phyloP scores from a whole-genome alignment of 2,329 filamentous ascomycete genomes.

The Xylariaceae sp. region DNA sequence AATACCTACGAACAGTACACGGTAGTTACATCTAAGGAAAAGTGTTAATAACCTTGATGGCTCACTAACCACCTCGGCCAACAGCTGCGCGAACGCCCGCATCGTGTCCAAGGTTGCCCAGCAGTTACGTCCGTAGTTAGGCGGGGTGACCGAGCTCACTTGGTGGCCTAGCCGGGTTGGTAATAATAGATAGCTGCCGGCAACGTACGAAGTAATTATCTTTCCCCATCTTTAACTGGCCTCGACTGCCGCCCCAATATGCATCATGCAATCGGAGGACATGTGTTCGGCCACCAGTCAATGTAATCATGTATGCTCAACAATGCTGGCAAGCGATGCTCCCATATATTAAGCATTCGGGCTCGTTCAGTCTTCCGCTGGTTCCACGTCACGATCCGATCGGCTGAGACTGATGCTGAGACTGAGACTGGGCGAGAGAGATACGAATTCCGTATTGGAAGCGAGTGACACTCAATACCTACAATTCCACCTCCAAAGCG shows the following conservation, averaged over 20 bases:
- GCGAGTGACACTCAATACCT: not conserved
- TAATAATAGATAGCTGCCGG: no score
- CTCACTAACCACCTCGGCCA: no score
- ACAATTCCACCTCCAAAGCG: not conserved
- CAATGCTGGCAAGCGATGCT: conserved; percentile 7
- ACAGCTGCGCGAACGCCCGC: no score
- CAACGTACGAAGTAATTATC: not conserved
- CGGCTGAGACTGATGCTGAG: not conserved
- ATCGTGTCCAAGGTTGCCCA: no score
- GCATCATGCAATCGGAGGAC: not conserved
- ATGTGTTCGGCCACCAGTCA: no score
- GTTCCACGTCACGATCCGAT: conserved; percentile 10
- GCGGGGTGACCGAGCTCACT: no score
- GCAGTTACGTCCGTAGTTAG: no score
- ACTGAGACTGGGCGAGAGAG: no score
- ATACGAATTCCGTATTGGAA: no score
- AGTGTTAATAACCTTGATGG: not conserved
- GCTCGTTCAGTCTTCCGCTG: not conserved
- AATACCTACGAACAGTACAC: no score
- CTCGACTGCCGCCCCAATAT: not conserved
- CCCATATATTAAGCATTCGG: not conserved
- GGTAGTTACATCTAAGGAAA: no score
- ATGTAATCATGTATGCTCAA: not conserved
- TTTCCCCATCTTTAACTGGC: not conserved
- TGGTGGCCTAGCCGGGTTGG: no score